Conservation (phyloP, 495 filamentous ascomycete genomes). For the Neurospora cerealis region DNA sequence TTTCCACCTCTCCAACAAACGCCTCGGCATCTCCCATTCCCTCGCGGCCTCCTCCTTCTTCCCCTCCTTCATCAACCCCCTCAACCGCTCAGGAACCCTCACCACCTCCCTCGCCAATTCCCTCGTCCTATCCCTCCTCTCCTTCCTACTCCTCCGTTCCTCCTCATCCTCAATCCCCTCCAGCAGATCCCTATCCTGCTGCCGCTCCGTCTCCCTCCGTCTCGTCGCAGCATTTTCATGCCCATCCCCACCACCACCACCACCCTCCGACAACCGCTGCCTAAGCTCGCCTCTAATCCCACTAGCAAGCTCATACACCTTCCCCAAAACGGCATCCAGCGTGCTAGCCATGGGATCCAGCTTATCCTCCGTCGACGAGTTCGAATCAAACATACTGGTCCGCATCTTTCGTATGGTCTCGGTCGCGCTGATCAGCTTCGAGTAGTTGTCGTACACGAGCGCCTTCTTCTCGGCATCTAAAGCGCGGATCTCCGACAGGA, state of each 20-base stretch:
- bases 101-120: slow-evolving; percentile 51
- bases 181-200: slow-evolving; percentile 16
- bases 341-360: slow-evolving; percentile 59
- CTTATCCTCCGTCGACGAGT: slow-evolving; percentile 32
- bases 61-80: slow-evolving; percentile 52
- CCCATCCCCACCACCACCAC: neutral
- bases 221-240: neutral
- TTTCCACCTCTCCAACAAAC: slow-evolving; percentile 39
- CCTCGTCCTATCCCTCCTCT: slow-evolving; percentile 28
- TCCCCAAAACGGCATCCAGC: slow-evolving; percentile 63
- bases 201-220: neutral
- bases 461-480: slow-evolving; percentile 94
- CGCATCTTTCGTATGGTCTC: slow-evolving; percentile 84
- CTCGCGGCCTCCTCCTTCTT: slow-evolving; percentile 50
- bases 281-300: slow-evolving; percentile 48
- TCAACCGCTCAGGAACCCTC: slow-evolving; percentile 47
- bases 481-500: slow-evolving; percentile 70
- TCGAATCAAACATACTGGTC: slow-evolving; percentile 43
- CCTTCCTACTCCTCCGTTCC: slow-evolving; percentile 47
- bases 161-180: slow-evolving; percentile 30
- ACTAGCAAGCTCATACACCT: slow-evolving; percentile 70
- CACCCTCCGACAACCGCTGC: slow-evolving; percentile 23
- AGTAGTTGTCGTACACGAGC: slow-evolving; percentile 96
- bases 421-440: slow-evolving; percentile 86
- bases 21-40: slow-evolving; percentile 49